Base-by-base conservation (phyloP, 768 basidiomycete species). In the Boletellus ananas region DNA sequence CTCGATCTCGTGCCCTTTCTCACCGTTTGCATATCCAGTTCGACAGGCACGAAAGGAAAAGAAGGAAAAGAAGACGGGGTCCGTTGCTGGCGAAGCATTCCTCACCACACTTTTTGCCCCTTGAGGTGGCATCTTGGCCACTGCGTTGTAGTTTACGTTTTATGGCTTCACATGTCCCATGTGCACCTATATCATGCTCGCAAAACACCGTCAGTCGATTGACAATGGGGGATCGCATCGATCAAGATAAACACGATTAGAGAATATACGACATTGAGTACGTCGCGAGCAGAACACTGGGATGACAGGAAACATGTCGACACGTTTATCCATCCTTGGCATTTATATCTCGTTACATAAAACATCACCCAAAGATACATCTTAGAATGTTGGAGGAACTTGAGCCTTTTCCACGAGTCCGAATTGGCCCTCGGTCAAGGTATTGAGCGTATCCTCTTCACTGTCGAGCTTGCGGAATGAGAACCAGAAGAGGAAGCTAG, bases 31-130 rank as follows among this genome's bases (percentile, higher is more conserved):
- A 21, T 20, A 23, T 58, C 36, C 58, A 90, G 87, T 91, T 78
- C 87, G 84, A 69, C 87, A 91, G 66, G 71, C 49, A 68, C 76
- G 78, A 72, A 81, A 82, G 69, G 74, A 65, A 55, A 66, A 73
- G 68, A 80, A 78, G 50, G 55, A 55, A 43, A 79, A 80, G 79
- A 84, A 85, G 76, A 70, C 79, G 67, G 85, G 85, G 71, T 71
- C 61, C 74, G 55, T 83, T 52, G 84, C 92, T 52, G 84, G 87
- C 66, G 83, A 90, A 72, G 78, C 80, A 42, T 95, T 95, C 90
- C 76, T 92, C 68, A 76, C 77, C 51, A 90, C 78, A 56, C 80
- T 97, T 65, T 84, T 90, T 60, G 87, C 94, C 69, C 86, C 91
- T 68, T 96, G 75, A 88, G 46, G 54, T 39, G 31, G 35, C n/a